Percentiles rank a stretch among this genome's conserved stretches.
Evolutionary conservation across 345 rosid genomes (phyloP).

Genomic region (Bruguiera sexangula): DNA sequence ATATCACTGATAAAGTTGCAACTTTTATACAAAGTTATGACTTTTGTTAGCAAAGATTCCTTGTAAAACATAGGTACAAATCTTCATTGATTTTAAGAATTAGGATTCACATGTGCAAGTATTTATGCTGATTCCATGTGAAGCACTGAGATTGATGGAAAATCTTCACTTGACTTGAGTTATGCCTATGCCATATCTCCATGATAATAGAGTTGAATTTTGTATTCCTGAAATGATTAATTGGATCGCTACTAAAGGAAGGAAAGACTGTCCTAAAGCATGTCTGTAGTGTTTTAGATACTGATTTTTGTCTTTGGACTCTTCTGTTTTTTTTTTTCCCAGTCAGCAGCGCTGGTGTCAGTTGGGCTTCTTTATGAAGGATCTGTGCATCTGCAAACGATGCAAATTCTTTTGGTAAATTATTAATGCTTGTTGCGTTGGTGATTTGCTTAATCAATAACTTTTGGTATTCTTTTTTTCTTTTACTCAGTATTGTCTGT

Average conservation of each 20-base stretch:
- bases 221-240: neutral
- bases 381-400: conserved; percentile 83
- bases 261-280: neutral
- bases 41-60: too few relatives aligned
- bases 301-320: conserved; percentile 4
- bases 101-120: neutral
- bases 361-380: conserved; percentile 94
- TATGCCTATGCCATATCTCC: neutral
- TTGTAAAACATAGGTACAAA: too few relatives aligned
- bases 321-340: conserved; percentile 28
- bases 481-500: neutral
- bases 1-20: too few relatives aligned
- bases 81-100: neutral
- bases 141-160: neutral
- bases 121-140: neutral
- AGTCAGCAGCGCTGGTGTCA: conserved; percentile 93
- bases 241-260: neutral
- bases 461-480: neutral
- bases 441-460: neutral
- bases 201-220: neutral
- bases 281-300: neutral
- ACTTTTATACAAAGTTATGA: too few relatives aligned
- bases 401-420: conserved; percentile 80
- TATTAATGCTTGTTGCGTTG: conserved; percentile 7
- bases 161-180: too few relatives aligned